phyloP scores from a whole-genome alignment of 176 grass and related monocot genomes.

The Zea mays region Zm-B73-REFERENCE-NAM-5.0 NC_050098.1:50285501-50286000 shows the following conservation, averaged over 20 bases:
- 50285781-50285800: conserved; percentile 3
- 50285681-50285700: too few species aligned
- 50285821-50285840: conserved; percentile 25
- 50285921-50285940: not conserved
- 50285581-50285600: too few species aligned
- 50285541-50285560: too few species aligned
- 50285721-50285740: too few species aligned
- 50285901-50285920: not conserved
- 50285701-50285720: too few species aligned
- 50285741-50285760: not conserved
- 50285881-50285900: not conserved
- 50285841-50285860: not conserved
- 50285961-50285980: not conserved
- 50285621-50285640: too few species aligned
- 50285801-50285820: conserved; percentile 41
- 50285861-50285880: not conserved
- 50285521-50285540: too few species aligned
- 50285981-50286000: conserved; percentile 37
- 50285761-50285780: accelerated
- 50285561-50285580: too few species aligned
- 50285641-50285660: too few species aligned
- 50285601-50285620: too few species aligned
- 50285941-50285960: conserved; percentile 8
- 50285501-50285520: too few species aligned
- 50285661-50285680: too few species aligned